Percentiles rank a stretch among this genome's conserved stretches.
Conservation (phyloP, 352 stramenopile species). For the Phytophthora ramorum region DNA sequence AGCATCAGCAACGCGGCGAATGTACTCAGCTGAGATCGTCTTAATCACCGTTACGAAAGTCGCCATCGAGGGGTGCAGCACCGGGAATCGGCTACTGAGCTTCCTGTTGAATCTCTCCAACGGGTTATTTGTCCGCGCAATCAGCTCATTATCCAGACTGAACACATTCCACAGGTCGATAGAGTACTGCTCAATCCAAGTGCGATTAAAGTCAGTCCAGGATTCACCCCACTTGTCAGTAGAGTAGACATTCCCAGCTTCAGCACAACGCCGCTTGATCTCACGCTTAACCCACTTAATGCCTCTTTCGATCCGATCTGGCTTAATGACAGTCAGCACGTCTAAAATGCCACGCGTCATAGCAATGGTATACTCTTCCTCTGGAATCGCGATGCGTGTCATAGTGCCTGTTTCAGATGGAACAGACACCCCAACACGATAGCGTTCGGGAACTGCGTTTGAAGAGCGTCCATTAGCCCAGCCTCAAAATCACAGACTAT, state of each 20-base stretch:
- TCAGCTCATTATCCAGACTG: not conserved
- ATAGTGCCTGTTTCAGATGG: conserved; percentile 11
- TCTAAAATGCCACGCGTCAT: conserved; percentile 7
- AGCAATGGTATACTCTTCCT: not conserved
- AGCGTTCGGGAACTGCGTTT: conserved; percentile 11
- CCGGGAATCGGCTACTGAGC: not conserved
- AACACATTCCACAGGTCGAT: not conserved
- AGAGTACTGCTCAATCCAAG: not conserved
- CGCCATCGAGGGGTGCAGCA: not conserved
- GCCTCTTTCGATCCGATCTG: not conserved
- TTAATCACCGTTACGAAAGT: not conserved
- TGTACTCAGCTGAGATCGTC: not conserved
- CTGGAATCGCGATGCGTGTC: not conserved
- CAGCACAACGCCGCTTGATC: not conserved
- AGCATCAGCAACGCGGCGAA: not conserved
- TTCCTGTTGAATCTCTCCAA: conserved; percentile 3
- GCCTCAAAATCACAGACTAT: conserved; percentile 4
- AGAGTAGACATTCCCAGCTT: not conserved
- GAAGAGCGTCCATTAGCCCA: conserved; percentile 9
- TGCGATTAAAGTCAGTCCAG: conserved; percentile 4
- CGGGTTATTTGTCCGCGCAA: not conserved
- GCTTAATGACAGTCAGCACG: conserved; percentile 1
- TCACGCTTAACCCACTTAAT: not conserved
- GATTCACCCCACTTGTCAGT: not conserved
- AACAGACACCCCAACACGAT: conserved; percentile 23